Base-by-base conservation (phyloP, 2,329 filamentous ascomycete species). In the Furcasterigmium furcatum region DNA sequence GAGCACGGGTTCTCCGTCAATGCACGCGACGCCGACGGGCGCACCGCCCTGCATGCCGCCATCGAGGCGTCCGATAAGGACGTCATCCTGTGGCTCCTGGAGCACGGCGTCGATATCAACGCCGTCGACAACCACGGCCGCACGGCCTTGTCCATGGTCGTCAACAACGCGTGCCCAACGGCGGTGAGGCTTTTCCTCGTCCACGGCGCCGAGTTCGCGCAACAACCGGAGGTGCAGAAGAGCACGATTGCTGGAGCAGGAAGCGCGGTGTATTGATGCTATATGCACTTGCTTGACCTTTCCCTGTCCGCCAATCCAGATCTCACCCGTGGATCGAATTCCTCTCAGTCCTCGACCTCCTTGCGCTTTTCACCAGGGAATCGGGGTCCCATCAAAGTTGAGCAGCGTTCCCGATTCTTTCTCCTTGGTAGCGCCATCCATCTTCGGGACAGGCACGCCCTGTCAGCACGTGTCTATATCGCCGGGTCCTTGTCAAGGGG, bases 371-470 rank as follows among this genome's bases (percentile, higher is more conserved):
- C n/a, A 58, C 54, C 52, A 56, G 20, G 47, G n/a, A 16, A 47
- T 44, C 9, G 44, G 29, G n/a, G 34, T 25, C 5, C 48, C 48
- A 32, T 55, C 50, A 38, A 47, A 53, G 10, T 45, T 45, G n/a
- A 49, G 20, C 34, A 56, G 57, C 9, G 38, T 44, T 7, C 60
- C 57, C 2, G 58, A 57, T 5, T 53, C 61, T 30, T 54, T 51
- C 14, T 51, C 52, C 38, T 52, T 52, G 20, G 46, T 71, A 60
- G 24, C 69, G 59, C 35, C 67, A 67, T 63, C 67, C 66, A 62
- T 34, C 46, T 50, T 5, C 9, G n/a, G n/a, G n/a, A n/a, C n/a
- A n/a, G n/a, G n/a, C n/a, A n/a, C n/a, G n/a, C n/a, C n/a, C n/a
- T n/a, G 12, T 4, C 9, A 6, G 9, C 3, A 6, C 32, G 10